Evolutionary conservation across 106 monocot species (phyloP).

Genomic region (Acanthochlamys bracteata): DNA sequence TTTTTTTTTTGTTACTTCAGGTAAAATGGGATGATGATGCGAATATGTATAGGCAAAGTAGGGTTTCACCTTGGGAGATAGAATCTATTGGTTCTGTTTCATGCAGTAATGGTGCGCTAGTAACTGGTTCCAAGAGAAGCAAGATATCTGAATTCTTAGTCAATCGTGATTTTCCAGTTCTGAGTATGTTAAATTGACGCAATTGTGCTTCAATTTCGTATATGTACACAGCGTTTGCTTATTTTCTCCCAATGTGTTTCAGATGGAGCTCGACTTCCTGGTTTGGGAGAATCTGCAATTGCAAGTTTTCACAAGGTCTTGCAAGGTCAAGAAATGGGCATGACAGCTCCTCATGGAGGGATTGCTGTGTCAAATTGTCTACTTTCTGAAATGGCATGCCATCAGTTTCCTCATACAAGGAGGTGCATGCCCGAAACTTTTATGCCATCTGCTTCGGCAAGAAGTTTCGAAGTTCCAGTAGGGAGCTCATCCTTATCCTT

Average conservation of each 20-base stretch:
- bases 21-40: conserved; percentile 70
- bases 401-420: conserved; percentile 28
- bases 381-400: conserved; percentile 19
- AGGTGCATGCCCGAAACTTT: conserved; percentile 16
- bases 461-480: conserved; percentile 19
- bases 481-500: conserved; percentile 42
- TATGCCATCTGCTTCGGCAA: conserved; percentile 21
- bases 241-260: conserved; percentile 7
- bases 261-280: conserved; percentile 44
- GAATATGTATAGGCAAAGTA: conserved; percentile 26
- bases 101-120: conserved; percentile 19
- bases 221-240: neutral
- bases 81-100: conserved; percentile 47
- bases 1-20: conserved; percentile 16
- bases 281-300: conserved; percentile 53
- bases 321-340: conserved; percentile 88
- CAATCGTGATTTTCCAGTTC: conserved; percentile 38
- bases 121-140: conserved; percentile 40
- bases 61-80: conserved; percentile 79
- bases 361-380: conserved; percentile 28
- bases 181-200: conserved; percentile 22
- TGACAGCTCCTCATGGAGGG: conserved; percentile 28
- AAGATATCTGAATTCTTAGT: conserved; percentile 22
- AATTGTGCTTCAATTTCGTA: neutral
- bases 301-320: conserved; percentile 76